phyloP scores from a whole-genome alignment of 306 rosid species.

The Dicorynia guianensis region DNA sequence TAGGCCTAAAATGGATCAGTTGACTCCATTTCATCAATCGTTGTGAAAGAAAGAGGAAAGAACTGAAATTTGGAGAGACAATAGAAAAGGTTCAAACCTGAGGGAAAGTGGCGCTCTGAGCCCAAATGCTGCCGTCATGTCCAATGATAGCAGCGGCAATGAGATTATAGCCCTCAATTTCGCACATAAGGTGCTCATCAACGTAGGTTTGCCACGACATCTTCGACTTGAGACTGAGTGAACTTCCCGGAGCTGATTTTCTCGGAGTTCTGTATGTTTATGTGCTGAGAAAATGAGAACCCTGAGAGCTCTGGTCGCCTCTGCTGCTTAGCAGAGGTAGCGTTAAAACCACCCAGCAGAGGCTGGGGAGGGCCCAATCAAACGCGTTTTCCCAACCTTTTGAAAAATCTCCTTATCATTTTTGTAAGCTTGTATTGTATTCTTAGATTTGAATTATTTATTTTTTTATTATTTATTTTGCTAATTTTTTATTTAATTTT shows the following conservation, averaged over 20 bases:
- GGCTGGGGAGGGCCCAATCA: too few species aligned
- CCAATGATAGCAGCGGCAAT: constrained; percentile 78
- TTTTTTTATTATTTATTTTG: too few species aligned
- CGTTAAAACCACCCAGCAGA: constrained; percentile 47
- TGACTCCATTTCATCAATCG: background rate
- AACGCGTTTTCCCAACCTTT: too few species aligned
- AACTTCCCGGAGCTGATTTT: too few species aligned
- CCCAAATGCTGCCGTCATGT: constrained; percentile 89
- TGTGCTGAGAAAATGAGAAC: constrained; percentile 26
- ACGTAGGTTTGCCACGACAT: constrained; percentile 98
- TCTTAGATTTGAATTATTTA: too few species aligned
- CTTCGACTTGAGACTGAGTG: background rate
- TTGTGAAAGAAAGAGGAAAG: background rate
- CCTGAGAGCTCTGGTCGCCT: background rate
- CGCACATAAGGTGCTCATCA: constrained; percentile 87
- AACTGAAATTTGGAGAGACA: background rate
- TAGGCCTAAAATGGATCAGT: background rate
- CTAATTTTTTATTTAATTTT: too few species aligned
- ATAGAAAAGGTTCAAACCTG: constrained; percentile 50
- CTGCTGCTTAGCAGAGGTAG: background rate
- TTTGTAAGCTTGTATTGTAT: too few species aligned
- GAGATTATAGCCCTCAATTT: constrained; percentile 74
- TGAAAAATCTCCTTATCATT: too few species aligned
- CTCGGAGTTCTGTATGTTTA: constrained; percentile 12
- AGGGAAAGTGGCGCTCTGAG: constrained; percentile 83